Evolutionary conservation across 805 yeast species (phyloP).

Genomic region (Candida pseudofarinosa): DNA sequence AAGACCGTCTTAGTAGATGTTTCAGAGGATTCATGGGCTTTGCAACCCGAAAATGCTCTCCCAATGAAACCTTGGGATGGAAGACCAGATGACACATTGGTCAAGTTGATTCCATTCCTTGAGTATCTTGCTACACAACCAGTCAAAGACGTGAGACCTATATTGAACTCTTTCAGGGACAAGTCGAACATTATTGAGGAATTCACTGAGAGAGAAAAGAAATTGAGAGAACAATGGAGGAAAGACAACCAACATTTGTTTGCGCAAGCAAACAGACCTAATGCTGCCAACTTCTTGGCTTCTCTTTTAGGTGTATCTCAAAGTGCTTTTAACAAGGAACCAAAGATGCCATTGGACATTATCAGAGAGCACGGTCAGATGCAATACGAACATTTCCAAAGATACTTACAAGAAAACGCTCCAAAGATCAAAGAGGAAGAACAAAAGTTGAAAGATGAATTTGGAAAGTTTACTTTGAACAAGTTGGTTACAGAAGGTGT

Average conservation of each 20-base stretch:
- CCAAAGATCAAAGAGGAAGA: slow-evolving; percentile 79
- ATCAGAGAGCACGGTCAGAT: slow-evolving; percentile 91
- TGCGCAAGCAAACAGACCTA: slow-evolving; percentile 27
- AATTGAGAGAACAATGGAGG: slow-evolving; percentile 68
- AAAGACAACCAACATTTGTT: slow-evolving; percentile 44
- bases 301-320: slow-evolving; percentile 61
- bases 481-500: slow-evolving; percentile 81
- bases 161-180: slow-evolving; percentile 68
- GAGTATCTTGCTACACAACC: slow-evolving; percentile 91
- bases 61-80: slow-evolving; percentile 87
- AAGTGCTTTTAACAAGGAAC: slow-evolving; percentile 42
- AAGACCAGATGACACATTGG: slow-evolving; percentile 69
- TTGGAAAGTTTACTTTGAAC: slow-evolving; percentile 79
- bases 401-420: slow-evolving; percentile 53
- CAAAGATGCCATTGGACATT: slow-evolving; percentile 80
- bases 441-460: slow-evolving; percentile 74
- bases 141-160: slow-evolving; percentile 85
- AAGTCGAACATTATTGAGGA: slow-evolving; percentile 69
- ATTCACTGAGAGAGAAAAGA: slow-evolving; percentile 71
- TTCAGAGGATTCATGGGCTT: slow-evolving; percentile 61
- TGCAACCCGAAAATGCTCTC: slow-evolving; percentile 95
- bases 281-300: slow-evolving; percentile 51
- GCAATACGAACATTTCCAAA: slow-evolving; percentile 78
- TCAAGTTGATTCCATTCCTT: slow-evolving; percentile 83
- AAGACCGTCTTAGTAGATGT: slow-evolving; percentile 81